These are phyloP conservation scores for Ophiorrhiza pumila DNA, from an alignment of 257 asterid genomes.

Conservation along the genomic window DNA sequence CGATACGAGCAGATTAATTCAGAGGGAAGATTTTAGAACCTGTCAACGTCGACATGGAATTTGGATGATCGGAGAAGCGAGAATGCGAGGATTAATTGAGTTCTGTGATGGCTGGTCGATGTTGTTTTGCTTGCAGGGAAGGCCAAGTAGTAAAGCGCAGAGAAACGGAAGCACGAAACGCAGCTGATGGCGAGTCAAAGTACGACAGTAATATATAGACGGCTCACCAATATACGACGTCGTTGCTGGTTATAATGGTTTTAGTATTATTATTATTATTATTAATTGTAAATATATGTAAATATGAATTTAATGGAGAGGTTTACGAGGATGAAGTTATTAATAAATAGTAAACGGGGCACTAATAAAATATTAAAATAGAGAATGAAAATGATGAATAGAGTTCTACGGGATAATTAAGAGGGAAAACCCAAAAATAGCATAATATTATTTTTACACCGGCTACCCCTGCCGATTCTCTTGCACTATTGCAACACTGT, in stretches of 20 bases:
- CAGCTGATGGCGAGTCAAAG: too few relatives aligned
- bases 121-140: slow-evolving; percentile 9
- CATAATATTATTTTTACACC: slow-evolving; percentile 5
- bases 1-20: background rate
- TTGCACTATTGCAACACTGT: background rate
- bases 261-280: too few relatives aligned
- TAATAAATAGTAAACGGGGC: too few relatives aligned
- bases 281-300: too few relatives aligned
- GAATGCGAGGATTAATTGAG: background rate
- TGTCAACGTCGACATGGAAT: slow-evolving; percentile 23
- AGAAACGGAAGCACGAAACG: too few relatives aligned
- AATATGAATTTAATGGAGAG: too few relatives aligned
- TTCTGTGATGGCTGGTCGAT: background rate
- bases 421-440: background rate
- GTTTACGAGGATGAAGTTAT: too few relatives aligned
- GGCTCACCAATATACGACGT: too few relatives aligned
- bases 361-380: too few relatives aligned
- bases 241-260: too few relatives aligned
- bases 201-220: too few relatives aligned
- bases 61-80: slow-evolving; percentile 6
- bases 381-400: too few relatives aligned
- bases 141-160: background rate
- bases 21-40: background rate
- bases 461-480: slow-evolving; percentile 15
- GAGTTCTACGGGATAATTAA: background rate